Evolutionary conservation across 2,329 filamentous ascomycete genomes (phyloP).

Genomic region (Conoideocrella luteorostrata): DNA sequence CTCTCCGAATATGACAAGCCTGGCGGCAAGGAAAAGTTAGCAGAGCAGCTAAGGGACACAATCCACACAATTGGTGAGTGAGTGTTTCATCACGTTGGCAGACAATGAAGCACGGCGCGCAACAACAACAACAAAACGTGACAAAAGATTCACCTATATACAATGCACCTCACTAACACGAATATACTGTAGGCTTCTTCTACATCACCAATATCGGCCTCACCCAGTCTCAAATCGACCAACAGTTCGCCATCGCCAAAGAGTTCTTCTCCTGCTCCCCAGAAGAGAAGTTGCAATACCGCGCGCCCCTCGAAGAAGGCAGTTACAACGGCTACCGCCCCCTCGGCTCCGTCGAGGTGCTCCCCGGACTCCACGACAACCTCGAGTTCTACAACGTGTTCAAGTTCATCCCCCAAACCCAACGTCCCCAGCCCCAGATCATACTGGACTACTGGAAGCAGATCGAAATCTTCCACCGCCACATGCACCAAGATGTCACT

Average conservation of each 20-base stretch:
- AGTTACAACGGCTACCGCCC: slow-evolving; percentile 53
- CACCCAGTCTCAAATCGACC: slow-evolving; percentile 52
- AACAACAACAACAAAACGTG: no score
- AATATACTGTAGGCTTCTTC: slow-evolving; percentile 41
- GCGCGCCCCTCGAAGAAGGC: slow-evolving; percentile 41
- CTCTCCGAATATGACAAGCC: slow-evolving; percentile 47
- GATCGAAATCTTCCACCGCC: slow-evolving; percentile 29
- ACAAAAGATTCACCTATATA: no score
- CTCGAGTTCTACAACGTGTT: slow-evolving; percentile 35
- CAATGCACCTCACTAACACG: no score
- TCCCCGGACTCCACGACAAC: slow-evolving; percentile 29
- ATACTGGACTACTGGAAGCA: slow-evolving; percentile 22
- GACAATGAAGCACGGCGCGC: no score
- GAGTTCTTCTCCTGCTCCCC: slow-evolving; percentile 49
- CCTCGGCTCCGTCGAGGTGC: slow-evolving; percentile 30
- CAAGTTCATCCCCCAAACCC: slow-evolving; percentile 30
- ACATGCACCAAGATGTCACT: slow-evolving; percentile 27
- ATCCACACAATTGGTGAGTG: slow-evolving; percentile 33
- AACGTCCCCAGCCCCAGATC: slow-evolving; percentile 25
- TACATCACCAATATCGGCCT: slow-evolving; percentile 58
- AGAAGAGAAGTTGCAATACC: slow-evolving; percentile 54
- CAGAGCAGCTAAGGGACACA: slow-evolving; percentile 48
- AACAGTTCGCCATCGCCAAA: slow-evolving; percentile 55
- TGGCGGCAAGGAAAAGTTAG: slow-evolving; percentile 47
- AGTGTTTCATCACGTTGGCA: background rate